Base-by-base conservation (phyloP, 2,329 filamentous ascomycete genomes). In the Penicillium sp. region DNA sequence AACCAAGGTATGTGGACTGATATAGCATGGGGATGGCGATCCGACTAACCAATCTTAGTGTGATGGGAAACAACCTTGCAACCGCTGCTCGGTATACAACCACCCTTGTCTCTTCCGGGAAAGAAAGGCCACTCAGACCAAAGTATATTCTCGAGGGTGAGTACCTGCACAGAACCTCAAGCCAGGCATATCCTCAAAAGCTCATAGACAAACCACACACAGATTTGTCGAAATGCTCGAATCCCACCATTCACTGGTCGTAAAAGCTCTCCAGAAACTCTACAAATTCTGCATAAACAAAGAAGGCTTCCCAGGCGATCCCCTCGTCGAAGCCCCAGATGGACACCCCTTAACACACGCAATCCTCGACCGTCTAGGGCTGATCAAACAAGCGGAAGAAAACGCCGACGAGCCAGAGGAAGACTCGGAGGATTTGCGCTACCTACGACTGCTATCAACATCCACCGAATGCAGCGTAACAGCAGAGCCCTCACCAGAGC, bases 181-280 rank as follows among this genome's bases (percentile, higher is more conserved):
- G 6, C 6, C n/a, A n/a, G n/a, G n/a, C n/a, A n/a, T n/a, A n/a
- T n/a, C n/a, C n/a, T n/a, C 17, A 24, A 4, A 39, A 17, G 49
- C 53, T 52, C 43, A 49, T 37, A 29, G 9, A 19, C 43, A 28
- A 45, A 9, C 32, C 19, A 51, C 28, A 7, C 43, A 10, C 43
- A 72, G 70, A 42, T 72, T 72, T 38, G 70, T 72, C 33, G 69
- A 72, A 51, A 72, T 72, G 68, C 65, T 72, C 29, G 68, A 72
- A 53, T 72, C 69, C 6, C 68, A 72, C 29, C 69, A 72, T 49
- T 69, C 68, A 5, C 54, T 72, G 8, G 69, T 71, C 4, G 67
- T 72, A 37, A 71, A 71, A 54, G 70, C 68, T 1, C 57, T 72
- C 4, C 69, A 72, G 53, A 64, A 67, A 49, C 56, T 72, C 31